Evolutionary conservation across 2,329 filamentous ascomycete genomes (phyloP), one percentile per base, ranked within the genome.

Genomic region (Beauveria sp.): DNA sequence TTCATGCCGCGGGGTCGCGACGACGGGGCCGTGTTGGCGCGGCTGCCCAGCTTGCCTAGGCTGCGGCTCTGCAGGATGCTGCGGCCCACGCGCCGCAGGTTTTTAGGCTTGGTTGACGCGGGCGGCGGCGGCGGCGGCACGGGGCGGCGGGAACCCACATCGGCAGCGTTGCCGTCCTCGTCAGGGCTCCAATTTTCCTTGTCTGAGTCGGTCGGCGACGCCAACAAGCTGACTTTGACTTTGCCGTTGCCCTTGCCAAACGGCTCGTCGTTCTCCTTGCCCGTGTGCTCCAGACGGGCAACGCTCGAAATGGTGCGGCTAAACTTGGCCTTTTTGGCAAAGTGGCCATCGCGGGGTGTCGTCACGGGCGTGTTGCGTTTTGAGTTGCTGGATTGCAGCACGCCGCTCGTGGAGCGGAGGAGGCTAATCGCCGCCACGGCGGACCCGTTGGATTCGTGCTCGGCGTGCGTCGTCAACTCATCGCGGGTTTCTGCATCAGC

Each of bases 121-220:
- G 22, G 30, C 5, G 77, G 77, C 45, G 78, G 66, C 4, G 73
- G 74, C 28, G 78, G 66, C 4, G 73, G 74, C 28, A 38, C 34
- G 34, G 34, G 34, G 34, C 74, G 75, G 57, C 72, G 72, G 54
- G 65, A 65, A 67, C 67, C 60, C 54, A 60, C 65, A 57, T 65
- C 69, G 24, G 64, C 73, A 58, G 73, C 68, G 64, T 75, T 77
- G 9, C 73, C 78, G 47, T 79, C 78, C 65, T 79, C 79, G 65
- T 78, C 79, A 1, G 79, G 87, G 69, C 78, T 84, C 83, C 91
- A 96, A 70, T 98, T 98, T 77, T 98, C 93, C 76, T 98, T 98
- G 72, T 98, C 93, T 1, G 91, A 96, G 69, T 96, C 93, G 54
- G 72, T 65, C 7, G 73, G 71, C 26, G 74, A 77, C 12, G 74